phyloP scores from a whole-genome alignment of 2,329 filamentous ascomycete genomes.

The Fusarium albosuccineum region DNA sequence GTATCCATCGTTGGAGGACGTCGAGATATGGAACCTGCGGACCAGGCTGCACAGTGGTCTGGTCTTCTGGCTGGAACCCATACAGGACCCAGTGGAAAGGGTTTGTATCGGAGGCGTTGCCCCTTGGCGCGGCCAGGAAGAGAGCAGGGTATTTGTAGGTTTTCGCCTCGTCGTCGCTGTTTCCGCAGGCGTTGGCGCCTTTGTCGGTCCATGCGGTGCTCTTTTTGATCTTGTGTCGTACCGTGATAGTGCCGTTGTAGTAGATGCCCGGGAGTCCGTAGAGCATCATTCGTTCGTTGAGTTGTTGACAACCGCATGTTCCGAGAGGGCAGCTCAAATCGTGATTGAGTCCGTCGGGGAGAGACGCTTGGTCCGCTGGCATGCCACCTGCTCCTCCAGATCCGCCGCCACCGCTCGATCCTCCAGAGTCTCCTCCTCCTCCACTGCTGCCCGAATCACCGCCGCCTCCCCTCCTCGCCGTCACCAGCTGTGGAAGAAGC shows the following conservation, averaged over 20 bases:
- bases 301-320: slow-evolving; percentile 3
- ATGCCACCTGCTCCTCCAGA: background rate
- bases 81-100: slow-evolving; percentile 33
- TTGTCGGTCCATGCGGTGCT: slow-evolving; percentile 25
- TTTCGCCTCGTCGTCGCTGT: slow-evolving; percentile 21
- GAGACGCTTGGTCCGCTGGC: too few relatives aligned
- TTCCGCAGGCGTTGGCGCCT: slow-evolving; percentile 17
- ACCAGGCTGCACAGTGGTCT: background rate
- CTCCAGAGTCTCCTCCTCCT: background rate
- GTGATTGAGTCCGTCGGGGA: background rate
- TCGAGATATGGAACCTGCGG: slow-evolving; percentile 9
- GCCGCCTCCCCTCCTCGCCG: slow-evolving; percentile 1
- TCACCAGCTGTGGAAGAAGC: background rate
- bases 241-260: slow-evolving; percentile 34
- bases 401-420: background rate
- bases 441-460: background rate
- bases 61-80: slow-evolving; percentile 20
- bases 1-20: slow-evolving; percentile 28
- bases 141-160: slow-evolving; percentile 29
- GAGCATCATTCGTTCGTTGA: slow-evolving; percentile 10
- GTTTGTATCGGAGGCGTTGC: slow-evolving; percentile 32
- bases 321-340: background rate
- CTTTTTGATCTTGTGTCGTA: slow-evolving; percentile 23
- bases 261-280: slow-evolving; percentile 33
- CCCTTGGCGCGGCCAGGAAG: slow-evolving; percentile 27